Conservation (phyloP, 2,329 filamentous ascomycete species). For the Pseudomassariella vexata region DNA sequence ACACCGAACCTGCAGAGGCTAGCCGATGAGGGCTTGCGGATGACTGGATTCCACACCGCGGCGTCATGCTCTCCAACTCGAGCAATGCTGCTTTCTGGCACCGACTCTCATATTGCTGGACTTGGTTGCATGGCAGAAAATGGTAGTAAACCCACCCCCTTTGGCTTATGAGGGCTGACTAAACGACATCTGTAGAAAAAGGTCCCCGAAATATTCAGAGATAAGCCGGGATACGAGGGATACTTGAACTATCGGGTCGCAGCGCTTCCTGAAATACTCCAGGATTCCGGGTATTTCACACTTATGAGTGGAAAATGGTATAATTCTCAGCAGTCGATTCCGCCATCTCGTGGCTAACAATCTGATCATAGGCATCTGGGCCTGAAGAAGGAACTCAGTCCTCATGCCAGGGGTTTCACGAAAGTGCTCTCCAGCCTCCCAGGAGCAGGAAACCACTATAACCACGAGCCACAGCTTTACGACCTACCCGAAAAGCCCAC, state of each 20-base stretch:
- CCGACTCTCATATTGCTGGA: slow-evolving; percentile 44
- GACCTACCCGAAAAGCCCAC: slow-evolving; percentile 11
- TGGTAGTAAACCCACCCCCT: slow-evolving; percentile 19
- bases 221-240: slow-evolving; percentile 50
- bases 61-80: slow-evolving; percentile 54
- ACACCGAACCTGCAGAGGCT: slow-evolving; percentile 52
- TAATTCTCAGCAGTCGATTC: no score
- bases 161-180: slow-evolving; percentile 23
- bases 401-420: slow-evolving; percentile 46
- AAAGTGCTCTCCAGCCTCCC: slow-evolving; percentile 45
- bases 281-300: slow-evolving; percentile 51
- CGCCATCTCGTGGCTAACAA: no score
- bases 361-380: slow-evolving; percentile 42
- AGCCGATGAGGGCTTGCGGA: slow-evolving; percentile 43
- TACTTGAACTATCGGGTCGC: slow-evolving; percentile 51
- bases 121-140: slow-evolving; percentile 44
- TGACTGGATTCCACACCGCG: slow-evolving; percentile 55
- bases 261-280: slow-evolving; percentile 46
- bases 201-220: slow-evolving; percentile 9
- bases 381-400: slow-evolving; percentile 43
- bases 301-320: slow-evolving; percentile 50
- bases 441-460: slow-evolving; percentile 38
- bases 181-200: no score
- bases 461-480: slow-evolving; percentile 15
- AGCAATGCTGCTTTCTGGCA: slow-evolving; percentile 56